Percentiles rank a stretch among this genome's conserved stretches.
Conservation (phyloP, 78 protist species). For the Dictyostelium firmibasis region DNA sequence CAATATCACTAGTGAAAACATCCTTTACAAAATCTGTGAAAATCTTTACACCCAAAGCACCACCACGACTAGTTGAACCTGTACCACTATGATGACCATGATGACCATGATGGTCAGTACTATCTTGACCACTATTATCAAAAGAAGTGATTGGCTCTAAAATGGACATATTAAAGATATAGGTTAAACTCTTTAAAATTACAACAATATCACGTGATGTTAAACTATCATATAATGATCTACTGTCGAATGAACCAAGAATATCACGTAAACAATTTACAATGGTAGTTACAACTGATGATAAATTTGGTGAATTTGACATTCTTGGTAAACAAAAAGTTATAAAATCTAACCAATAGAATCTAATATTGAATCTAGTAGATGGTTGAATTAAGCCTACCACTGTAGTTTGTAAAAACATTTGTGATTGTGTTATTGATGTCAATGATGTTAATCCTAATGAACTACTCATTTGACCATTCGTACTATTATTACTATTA, state of each 20-base stretch:
- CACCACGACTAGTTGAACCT: not conserved
- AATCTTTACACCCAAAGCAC: slow-evolving; percentile 30
- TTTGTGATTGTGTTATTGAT: slow-evolving; percentile 61
- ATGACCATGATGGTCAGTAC: not conserved
- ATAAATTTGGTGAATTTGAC: slow-evolving; percentile 27
- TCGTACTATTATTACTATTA: too few relatives aligned
- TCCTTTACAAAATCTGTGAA: slow-evolving; percentile 76
- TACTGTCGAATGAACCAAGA: slow-evolving; percentile 20
- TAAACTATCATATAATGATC: slow-evolving; percentile 62
- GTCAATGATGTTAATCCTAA: slow-evolving; percentile 6
- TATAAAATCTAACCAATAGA: slow-evolving; percentile 80
- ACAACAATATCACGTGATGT: slow-evolving; percentile 71
- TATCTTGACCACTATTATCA: slow-evolving; percentile 17
- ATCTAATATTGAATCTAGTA: slow-evolving; percentile 58
- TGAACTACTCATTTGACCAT: not conserved
- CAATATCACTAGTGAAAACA: slow-evolving; percentile 61
- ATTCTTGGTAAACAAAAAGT: slow-evolving; percentile 74
- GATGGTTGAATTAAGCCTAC: slow-evolving; percentile 77
- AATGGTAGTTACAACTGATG: slow-evolving; percentile 29
- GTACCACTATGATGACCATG: not conserved
- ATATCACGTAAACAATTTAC: slow-evolving; percentile 77
- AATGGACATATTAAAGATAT: slow-evolving; percentile 53
- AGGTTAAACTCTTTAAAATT: slow-evolving; percentile 44
- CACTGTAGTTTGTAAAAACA: slow-evolving; percentile 77
- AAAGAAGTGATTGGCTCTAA: slow-evolving; percentile 62